Conservation (phyloP, 2,329 filamentous ascomycete species). For the Alternaria sp. region DNA sequence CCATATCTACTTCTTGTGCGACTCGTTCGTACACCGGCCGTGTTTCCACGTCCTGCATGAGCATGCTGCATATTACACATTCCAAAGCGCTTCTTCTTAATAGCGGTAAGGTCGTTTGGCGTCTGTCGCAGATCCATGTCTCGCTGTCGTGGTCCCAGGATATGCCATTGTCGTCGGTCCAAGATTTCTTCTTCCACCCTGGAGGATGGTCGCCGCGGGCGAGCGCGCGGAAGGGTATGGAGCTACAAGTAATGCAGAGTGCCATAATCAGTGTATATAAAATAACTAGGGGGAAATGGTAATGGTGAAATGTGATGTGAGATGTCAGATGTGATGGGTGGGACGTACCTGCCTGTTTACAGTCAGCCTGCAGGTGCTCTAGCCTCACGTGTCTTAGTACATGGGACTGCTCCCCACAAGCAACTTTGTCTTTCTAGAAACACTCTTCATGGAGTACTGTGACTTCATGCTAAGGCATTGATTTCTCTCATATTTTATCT, state of each 20-base stretch:
- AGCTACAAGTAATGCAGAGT: background rate
- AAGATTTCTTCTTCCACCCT: background rate
- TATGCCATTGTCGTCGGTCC: background rate
- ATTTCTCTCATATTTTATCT: background rate
- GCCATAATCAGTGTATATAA: background rate
- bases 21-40: background rate
- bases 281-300: rapidly evolving
- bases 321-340: background rate
- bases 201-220: background rate
- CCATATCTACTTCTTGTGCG: background rate
- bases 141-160: background rate
- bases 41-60: background rate
- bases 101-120: background rate
- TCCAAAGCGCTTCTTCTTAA: background rate
- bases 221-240: background rate
- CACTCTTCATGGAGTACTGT: background rate
- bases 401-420: background rate
- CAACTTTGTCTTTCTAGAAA: background rate
- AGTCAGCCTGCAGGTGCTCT: background rate
- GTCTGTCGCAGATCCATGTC: background rate
- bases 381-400: background rate
- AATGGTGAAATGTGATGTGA: background rate
- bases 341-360: background rate
- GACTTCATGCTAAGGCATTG: background rate
- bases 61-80: background rate